These are phyloP conservation scores for Chlorella sp. DNA, from an alignment of 139 green algal genomes.

Conservation along the genomic window DNA sequence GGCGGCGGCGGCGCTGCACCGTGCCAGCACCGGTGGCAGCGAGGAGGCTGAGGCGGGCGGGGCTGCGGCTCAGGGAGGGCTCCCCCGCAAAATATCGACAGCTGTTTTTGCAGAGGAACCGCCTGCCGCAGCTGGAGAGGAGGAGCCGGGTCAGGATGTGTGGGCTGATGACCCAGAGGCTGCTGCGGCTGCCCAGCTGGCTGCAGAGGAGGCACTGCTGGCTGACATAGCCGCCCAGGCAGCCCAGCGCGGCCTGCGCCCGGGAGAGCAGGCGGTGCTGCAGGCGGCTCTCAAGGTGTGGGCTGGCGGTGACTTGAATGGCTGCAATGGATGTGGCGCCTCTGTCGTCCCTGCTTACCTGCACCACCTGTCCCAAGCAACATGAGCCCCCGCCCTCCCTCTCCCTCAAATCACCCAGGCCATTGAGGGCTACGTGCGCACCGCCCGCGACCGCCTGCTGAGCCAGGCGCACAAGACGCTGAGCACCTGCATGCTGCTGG, in stretches of 20 bases:
- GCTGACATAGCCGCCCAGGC: not conserved
- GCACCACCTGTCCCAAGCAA: no score
- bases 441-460: not conserved
- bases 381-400: no score
- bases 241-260: not conserved
- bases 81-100: not conserved
- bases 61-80: no score
- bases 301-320: no score
- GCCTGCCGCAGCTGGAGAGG: not conserved
- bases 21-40: no score
- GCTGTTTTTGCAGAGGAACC: not conserved
- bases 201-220: conserved; percentile 1
- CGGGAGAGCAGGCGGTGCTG: not conserved
- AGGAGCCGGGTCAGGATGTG: no score
- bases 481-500: conserved; percentile 18
- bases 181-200: not conserved
- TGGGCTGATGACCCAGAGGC: not conserved
- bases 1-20: no score
- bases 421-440: not conserved
- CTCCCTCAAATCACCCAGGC: not conserved
- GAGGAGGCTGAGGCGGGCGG: no score
- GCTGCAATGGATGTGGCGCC: no score
- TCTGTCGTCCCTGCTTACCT: no score
- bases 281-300: not conserved
- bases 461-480: not conserved